Base-by-base conservation (phyloP, 495 filamentous ascomycete species). In the Tuber brumale region DNA sequence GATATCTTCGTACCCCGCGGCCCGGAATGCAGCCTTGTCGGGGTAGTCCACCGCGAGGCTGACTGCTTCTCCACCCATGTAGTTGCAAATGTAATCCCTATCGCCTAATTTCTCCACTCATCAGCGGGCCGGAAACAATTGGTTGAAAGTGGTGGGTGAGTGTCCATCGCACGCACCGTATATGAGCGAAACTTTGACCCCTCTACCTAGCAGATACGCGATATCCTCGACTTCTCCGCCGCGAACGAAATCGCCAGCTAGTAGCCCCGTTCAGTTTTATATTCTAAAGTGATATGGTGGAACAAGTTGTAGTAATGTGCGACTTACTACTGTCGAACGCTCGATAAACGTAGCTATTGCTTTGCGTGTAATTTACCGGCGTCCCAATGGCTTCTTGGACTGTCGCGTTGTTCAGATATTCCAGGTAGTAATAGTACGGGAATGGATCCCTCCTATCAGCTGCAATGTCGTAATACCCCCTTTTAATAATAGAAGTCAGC, bases 61-160 rank as follows among this genome's bases (percentile, higher is more conserved):
- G 73, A 90, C 85, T 12, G 88, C 87, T 81, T 91, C 85, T 46
- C 90, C 90, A 71, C 90, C 91, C 6, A 90, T 80, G 88, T 89
- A 92, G 81, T 91, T 92, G 82, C 89, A 92, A 42, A 89, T 87
- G 79, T 89, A 92, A 81, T 92, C 91, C 3, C 88, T 79, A 31
- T 75, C 78, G 18, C 78, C 76, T 78, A 42, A 77, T 77, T 16
- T n/a, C 51, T 48, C 23, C 45, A 46, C 51, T 7, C 66, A 41
- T 43, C 6, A n/a, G 43, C 44, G 0, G 57, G 43, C 41, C 44
- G 12, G 35, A 70, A 41, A 57, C 35, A 43, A 73, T 44, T 57
- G 16, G 9, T 1, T 35, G 70, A 37, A 1, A 18, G 43, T 10
- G 85, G 72, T 88, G 91, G 27, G 57, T 5, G 27, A 31, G 10